Conservation (phyloP, 441 rosid species). For the Erysimum cheiri region DNA sequence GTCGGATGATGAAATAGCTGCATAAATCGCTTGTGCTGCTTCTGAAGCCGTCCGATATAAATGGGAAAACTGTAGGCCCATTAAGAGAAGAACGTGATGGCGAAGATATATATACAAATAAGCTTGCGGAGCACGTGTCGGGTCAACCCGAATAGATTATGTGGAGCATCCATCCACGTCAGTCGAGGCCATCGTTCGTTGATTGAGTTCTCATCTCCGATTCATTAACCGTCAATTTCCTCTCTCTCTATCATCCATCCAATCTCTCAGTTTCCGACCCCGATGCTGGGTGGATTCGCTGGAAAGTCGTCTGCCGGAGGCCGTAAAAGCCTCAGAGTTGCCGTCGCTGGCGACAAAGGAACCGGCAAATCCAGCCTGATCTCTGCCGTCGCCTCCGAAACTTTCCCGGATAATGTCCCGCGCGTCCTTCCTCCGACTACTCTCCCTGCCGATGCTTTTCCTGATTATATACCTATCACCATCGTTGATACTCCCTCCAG, state of each 20-base stretch:
- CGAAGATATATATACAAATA: neutral
- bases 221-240: neutral
- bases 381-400: conserved; percentile 60
- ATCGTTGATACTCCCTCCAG: conserved; percentile 76
- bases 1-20: neutral
- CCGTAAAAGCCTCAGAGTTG: conserved; percentile 58
- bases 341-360: conserved; percentile 70
- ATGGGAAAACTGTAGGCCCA: conserved; percentile 17
- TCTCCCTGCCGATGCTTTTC: conserved; percentile 66
- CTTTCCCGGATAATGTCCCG: conserved; percentile 63
- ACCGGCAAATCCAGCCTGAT: conserved; percentile 80
- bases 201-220: conserved; percentile 23
- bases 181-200: conserved; percentile 13
- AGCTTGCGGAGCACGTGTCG: conserved; percentile 25
- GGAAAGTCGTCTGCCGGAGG: conserved; percentile 50
- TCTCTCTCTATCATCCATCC: neutral
- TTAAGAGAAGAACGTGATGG: neutral
- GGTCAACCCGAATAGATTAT: conserved; percentile 29
- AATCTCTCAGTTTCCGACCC: conserved; percentile 13
- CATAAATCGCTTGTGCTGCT: neutral
- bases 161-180: conserved; percentile 33
- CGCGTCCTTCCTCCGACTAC: conserved; percentile 65
- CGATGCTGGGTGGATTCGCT: conserved; percentile 55
- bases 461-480: conserved; percentile 71
- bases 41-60: no score